A percentile compares a stretch with the other conserved stretches of the same genome.
Evolutionary conservation across 1,284 basidiomycete species (phyloP).

Genomic region (Porodaedalea pini): DNA sequence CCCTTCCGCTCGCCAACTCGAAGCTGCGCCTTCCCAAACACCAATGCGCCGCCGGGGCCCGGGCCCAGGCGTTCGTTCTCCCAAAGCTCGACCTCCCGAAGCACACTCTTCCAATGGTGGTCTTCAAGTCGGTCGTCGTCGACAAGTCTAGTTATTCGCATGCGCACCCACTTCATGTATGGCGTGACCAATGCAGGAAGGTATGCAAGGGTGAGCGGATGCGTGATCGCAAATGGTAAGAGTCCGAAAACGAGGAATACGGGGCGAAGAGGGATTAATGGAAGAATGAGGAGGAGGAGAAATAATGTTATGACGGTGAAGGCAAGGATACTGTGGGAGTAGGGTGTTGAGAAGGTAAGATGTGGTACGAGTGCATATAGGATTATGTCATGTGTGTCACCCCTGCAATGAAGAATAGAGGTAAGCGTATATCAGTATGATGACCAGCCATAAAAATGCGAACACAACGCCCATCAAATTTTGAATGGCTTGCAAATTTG

Average conservation of each 20-base stretch:
- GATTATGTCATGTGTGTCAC: slow-evolving; percentile 44
- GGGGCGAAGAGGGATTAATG: slow-evolving; percentile 54
- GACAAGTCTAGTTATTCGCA: slow-evolving; percentile 40
- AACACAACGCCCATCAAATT: slow-evolving; percentile 77
- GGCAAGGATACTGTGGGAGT: slow-evolving; percentile 51
- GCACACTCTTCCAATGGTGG: slow-evolving; percentile 55
- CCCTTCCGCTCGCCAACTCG: slow-evolving; percentile 50
- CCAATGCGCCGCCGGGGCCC: slow-evolving; percentile 22
- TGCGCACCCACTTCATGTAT: slow-evolving; percentile 23
- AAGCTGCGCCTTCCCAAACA: slow-evolving; percentile 60
- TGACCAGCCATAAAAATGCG: slow-evolving; percentile 26
- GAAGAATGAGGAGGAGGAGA: slow-evolving; percentile 44
- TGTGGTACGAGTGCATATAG: slow-evolving; percentile 35
- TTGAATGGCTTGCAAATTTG: slow-evolving; percentile 75
- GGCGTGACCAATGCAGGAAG: slow-evolving; percentile 31
- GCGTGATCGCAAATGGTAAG: slow-evolving; percentile 47
- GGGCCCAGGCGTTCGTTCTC: slow-evolving; percentile 67
- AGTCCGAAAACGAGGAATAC: slow-evolving; percentile 55
- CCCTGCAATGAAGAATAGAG: slow-evolving; percentile 31
- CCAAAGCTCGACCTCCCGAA: slow-evolving; percentile 66
- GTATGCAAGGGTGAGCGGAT: slow-evolving; percentile 43
- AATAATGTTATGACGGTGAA: slow-evolving; percentile 44
- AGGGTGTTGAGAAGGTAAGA: slow-evolving; percentile 50
- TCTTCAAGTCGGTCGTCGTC: slow-evolving; percentile 67
- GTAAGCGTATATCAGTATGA: background rate